phyloP scores from a whole-genome alignment of 2,329 filamentous ascomycete genomes.

The Domatiomyces globalis region DNA sequence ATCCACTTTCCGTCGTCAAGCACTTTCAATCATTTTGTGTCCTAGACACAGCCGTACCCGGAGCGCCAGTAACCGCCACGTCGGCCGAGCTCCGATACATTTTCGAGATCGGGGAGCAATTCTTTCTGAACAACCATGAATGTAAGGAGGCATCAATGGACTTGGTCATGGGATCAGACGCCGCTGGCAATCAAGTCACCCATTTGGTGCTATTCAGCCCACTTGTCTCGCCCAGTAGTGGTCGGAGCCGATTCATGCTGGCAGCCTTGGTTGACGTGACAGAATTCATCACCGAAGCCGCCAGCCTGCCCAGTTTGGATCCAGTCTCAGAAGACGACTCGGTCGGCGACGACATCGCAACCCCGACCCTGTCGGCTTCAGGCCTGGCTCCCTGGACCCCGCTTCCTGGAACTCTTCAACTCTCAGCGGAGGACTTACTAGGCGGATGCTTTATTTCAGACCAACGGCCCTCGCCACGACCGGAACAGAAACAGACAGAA shows the following conservation, averaged over 20 bases:
- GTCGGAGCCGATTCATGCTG: constrained; percentile 16
- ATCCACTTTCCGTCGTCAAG: constrained; percentile 9
- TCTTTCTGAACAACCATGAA: constrained; percentile 17
- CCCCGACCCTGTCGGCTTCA: not conserved
- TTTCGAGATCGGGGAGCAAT: constrained; percentile 17
- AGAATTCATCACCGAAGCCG: constrained; percentile 19
- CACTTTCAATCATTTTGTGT: constrained; percentile 22
- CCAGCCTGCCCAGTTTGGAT: constrained; percentile 15
- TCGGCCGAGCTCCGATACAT: constrained; percentile 18
- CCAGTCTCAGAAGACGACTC: constrained; percentile 5
- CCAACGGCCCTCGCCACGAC: not conserved
- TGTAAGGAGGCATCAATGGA: constrained; percentile 15
- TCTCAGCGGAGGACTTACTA: constrained; percentile 16
- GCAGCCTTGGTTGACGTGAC: constrained; percentile 20
- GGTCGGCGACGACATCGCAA: constrained; percentile 3
- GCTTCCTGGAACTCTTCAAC: constrained; percentile 4
- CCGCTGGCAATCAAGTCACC: constrained; percentile 16
- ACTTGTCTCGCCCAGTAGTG: constrained; percentile 15
- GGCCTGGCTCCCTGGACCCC: not conserved
- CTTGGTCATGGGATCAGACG: constrained; percentile 16
- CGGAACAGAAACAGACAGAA: constrained; percentile 1
- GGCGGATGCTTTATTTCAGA: constrained; percentile 12
- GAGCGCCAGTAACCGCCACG: constrained; percentile 16
- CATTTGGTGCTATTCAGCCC: constrained; percentile 20
- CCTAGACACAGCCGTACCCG: constrained; percentile 13